Base-by-base conservation (phyloP, 352 stramenopile genomes). In the Phytophthora rubi region DNA sequence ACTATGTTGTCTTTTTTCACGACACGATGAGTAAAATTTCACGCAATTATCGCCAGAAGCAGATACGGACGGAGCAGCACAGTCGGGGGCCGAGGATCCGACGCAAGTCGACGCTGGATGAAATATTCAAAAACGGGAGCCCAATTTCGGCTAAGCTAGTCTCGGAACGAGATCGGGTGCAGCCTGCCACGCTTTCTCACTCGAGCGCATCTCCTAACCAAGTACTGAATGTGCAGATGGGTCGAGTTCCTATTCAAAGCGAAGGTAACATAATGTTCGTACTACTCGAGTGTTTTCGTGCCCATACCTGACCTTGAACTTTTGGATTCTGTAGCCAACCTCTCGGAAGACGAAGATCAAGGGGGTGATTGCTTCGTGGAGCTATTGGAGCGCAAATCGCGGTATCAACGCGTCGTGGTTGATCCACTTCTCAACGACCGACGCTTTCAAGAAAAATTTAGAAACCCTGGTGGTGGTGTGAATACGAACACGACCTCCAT, bases 1-100 rank as follows among this genome's bases (percentile, higher is more conserved):
- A 93, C 58, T 95, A 95, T 63, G 75, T 94, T 6, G 60, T 77
- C 5, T 95, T 93, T 66, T 91, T 94, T 28, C 77, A 92, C 23
- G 79, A 93, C 37, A 93, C 82, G 0, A 77, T 94, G 30, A 48
- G 65, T 26, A 89, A 86, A 61, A 86, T 93, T 44, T 65, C 68
- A 4, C 73, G 75, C 6, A 64, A 84, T 2, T 80, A 82, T 47
- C 83, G 79, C 21, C 82, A 72, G 69, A 92, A 90, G 60, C 62
- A 75, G 30, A 44, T 55, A 2, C 68, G 61, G 26, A 56, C 13
- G 2, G 61, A 75, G 33, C 62, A 75, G 51, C 66, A 72, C 57
- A 75, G 57, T 56, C 66, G 71, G 26, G 32, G 44, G 35, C 66
- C 67, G 7, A 62, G 67, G 28, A 56, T 52, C 6, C 66, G 66